A percentile compares a stretch with the other conserved stretches of the same genome.
These are phyloP conservation scores for Scheffersomyces illinoinensis DNA, from an alignment of 1,139 yeast genomes.

Conservation along the genomic window DNA sequence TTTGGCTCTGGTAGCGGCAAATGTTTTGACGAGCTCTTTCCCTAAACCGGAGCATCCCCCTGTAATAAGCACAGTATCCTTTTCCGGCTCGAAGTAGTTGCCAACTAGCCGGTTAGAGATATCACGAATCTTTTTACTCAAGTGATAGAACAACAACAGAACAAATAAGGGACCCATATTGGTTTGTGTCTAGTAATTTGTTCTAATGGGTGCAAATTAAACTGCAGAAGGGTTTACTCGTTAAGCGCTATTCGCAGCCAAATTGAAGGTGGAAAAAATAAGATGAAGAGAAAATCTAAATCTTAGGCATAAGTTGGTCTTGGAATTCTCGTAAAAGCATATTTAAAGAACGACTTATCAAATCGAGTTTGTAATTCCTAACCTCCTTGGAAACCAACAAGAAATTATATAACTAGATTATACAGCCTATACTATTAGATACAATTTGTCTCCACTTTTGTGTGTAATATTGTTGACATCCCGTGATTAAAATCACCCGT, in stretches of 20 bases:
- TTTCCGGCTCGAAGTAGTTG: constrained; percentile 46
- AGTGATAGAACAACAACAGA: constrained; percentile 8
- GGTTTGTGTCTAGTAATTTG: neutral
- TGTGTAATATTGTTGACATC: no score
- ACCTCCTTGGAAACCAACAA: no score
- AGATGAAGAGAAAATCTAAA: neutral
- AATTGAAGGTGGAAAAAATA: neutral
- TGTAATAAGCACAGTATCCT: constrained; percentile 71
- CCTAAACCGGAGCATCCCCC: constrained; percentile 87
- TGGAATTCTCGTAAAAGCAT: neutral
- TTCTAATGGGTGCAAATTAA: neutral
- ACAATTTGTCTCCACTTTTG: no score
- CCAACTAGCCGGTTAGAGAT: constrained; percentile 47
- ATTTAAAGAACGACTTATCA: neutral
- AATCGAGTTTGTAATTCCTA: no score
- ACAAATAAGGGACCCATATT: constrained; percentile 5
- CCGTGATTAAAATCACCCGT: neutral
- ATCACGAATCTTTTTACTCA: constrained; percentile 31
- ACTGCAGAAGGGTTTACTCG: neutral
- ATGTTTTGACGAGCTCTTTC: constrained; percentile 50
- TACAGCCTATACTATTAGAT: no score
- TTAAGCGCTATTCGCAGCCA: neutral
- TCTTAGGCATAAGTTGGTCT: no score
- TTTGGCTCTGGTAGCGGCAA: constrained; percentile 41
- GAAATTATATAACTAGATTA: no score